Base-by-base conservation (phyloP, 176 grass and related monocot genomes). In the Lolium rigidum region DNA sequence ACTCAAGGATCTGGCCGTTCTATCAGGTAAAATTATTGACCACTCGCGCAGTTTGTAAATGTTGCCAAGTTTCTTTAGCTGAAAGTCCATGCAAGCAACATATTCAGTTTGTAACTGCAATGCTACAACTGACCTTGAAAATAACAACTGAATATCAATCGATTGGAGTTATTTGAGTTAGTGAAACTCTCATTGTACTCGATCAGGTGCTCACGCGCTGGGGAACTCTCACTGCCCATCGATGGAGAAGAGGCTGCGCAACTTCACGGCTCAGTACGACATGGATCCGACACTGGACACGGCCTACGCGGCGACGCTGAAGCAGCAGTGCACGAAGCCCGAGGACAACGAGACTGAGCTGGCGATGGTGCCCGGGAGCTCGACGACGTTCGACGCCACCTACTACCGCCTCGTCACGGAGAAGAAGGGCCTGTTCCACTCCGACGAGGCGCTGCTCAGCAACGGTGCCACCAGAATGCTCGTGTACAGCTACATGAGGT, bases 331-430 rank as follows among this genome's bases (percentile, higher is more conserved):
- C 66, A 37, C 39, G 43, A 39, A 52, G 9, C 51, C 64, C 9
- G 26, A 17, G 48, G 92, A 94, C 90, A 92, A 87, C 51, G 81
- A 73, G 56, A 97, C 83, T 1, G 43, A 90, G 71, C 84, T 97
- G 44, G 86, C 89, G 85, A 97, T 97, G 92, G 94, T 97, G 39
- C 90, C 90, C 0, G 78, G 90, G 44, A 94, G 94, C 90, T 97
- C 92, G 2, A 87, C 51, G 8, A 88, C 88, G 11, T 97, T 97
- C 59, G 94, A 89, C 83, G 75, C 90, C 8, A 35, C 80, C 26
- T 94, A 97, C 82, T 97, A 92, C 64, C 9, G 83, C 21, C 74
- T 97, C 2, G 94, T 97, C 2, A n/a, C 17, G 2, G 13, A 54
- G 5, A 64, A 67, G 26, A 87, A 35, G 69, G 94, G 80, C 3